A percentile compares a stretch with the other conserved stretches of the same genome.
Conservation (phyloP, 2,329 filamentous ascomycete genomes). For the Aspergillus quadrilineatus region DNA sequence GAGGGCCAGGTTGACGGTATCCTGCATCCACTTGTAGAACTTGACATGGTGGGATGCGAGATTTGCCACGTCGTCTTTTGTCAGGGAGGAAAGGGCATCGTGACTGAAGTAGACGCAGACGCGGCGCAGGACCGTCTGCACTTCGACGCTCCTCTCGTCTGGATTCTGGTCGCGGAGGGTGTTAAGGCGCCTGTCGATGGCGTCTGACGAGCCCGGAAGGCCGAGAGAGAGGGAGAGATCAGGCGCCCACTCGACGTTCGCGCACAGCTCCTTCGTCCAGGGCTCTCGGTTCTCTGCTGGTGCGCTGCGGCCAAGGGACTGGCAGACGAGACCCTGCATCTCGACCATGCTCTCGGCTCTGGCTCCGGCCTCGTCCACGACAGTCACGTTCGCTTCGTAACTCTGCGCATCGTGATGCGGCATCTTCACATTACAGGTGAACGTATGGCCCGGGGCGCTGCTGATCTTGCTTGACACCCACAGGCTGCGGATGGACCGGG, state of each 20-base stretch:
- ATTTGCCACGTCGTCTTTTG: too few species aligned
- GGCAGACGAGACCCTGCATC: neutral
- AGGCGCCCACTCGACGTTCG: neutral
- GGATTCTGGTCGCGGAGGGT: too few species aligned
- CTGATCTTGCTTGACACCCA: neutral
- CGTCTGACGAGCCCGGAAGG: too few species aligned
- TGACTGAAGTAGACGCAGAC: too few species aligned
- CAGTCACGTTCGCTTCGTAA: neutral
- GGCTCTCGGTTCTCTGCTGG: neutral
- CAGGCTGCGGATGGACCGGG: neutral
- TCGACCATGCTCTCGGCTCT: neutral
- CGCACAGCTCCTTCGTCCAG: neutral
- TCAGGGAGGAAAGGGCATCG: too few species aligned
- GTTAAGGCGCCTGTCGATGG: too few species aligned
- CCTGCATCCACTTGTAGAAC: neutral
- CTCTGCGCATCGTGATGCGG: neutral
- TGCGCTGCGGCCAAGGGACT: neutral
- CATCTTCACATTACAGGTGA: neutral
- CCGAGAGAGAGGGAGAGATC: neutral
- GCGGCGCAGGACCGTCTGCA: too few species aligned
- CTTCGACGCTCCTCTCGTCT: too few species aligned
- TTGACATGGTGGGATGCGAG: neutral
- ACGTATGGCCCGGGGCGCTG: neutral
- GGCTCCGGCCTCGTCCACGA: neutral
- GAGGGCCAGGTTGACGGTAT: too few species aligned